Evolutionary conservation across 805 yeast genomes (phyloP), one percentile per base, ranked within the genome.

Genomic region (Kazachstania taianensis): DNA sequence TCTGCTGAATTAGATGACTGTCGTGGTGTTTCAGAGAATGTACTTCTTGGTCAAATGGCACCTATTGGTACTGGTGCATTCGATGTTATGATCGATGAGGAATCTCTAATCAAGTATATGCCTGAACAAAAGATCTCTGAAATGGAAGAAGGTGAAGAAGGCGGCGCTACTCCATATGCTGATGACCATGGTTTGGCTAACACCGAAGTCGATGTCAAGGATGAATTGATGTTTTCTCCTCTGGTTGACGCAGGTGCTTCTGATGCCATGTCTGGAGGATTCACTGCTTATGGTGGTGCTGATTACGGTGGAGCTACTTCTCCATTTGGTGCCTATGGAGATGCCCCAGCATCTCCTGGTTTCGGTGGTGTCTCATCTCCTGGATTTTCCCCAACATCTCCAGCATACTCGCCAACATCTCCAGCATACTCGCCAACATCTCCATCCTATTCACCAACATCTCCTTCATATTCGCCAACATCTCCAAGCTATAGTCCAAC

Each of bases 41-140:
- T 92, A 41, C 84, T 92, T 68, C 73, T 92, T 54, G 99, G 99
- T 34, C 98, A 92, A 70, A 74, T 92, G 72, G 97, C 98, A 16
- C 97, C 98, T 41, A 74, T 92, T 50, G 99, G 99, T 62, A 92
- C 99, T 2, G 99, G 99, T 57, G 81, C 94, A 1, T 92, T 92
- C 55, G 97, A 92, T 57, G 89, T 92, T 26, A 78, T 84, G 78
- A 78, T 92, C 41, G 96, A 92, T 60, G 97, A 92, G 50, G 76
- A 77, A 52, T 76, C 85, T 69, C 69, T 89, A 55, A 77, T 79
- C 30, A 65, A 61, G 28, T 59, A 57, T 37, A 59, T 59, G 63
- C 63, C 70, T n/a, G 65, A 61, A 32, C 63, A 57, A 37, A 66
- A 60, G 39, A 54, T 63, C 16, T 53, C 54, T 7, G 57, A 53